Base-by-base conservation (phyloP, 2,329 filamentous ascomycete genomes). In the Microdochium nivale region DNA sequence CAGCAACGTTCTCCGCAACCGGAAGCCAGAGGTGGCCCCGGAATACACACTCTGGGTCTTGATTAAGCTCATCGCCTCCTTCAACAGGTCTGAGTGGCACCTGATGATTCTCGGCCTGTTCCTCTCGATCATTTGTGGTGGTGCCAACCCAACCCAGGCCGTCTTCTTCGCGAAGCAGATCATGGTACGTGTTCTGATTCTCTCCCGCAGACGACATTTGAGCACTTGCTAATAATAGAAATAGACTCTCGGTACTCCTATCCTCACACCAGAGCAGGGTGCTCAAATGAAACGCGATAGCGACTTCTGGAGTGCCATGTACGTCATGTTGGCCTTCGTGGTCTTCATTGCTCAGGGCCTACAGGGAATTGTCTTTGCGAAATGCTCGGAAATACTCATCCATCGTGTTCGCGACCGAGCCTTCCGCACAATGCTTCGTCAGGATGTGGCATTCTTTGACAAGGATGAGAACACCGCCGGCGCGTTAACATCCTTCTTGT, bases 361-460 rank as follows among this genome's bases (percentile, higher is more conserved):
- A 5, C 87, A 92, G 61, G 90, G 90, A 49, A 61, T 87, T 49
- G 74, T 84, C 2, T 91, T 97, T 59, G 91, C 90, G 19, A 84
- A 83, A 61, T 91, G 88, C 70, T 94, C 90, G n/a, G 89, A 95
- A 71, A 79, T 83, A 40, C 79, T 97, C 24, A 80, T 96, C 51
- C 88, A 89, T 64, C 84, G 90, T 21, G 89, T 92, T 1, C 83
- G 94, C 59, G 84, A 94, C 66, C 77, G 76, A 52, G 87, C 90
- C 7, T 96, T 99, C 74, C 80, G 91, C 30, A 78, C 86, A 24
- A 90, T 97, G 73, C 81, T 97, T 49, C 87, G 91, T 57, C 92
- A 97, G 68, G 94, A 97, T 56, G 91, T 97, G 53, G 75, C 83
- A 25, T 97, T 91, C 68, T 99, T 96, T 60, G 94, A 97, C 67